These are phyloP conservation scores for bread wheat (Triticum aestivum) DNA, from an alignment of 176 grass and related monocot genomes.

Conservation along the genomic window DNA sequence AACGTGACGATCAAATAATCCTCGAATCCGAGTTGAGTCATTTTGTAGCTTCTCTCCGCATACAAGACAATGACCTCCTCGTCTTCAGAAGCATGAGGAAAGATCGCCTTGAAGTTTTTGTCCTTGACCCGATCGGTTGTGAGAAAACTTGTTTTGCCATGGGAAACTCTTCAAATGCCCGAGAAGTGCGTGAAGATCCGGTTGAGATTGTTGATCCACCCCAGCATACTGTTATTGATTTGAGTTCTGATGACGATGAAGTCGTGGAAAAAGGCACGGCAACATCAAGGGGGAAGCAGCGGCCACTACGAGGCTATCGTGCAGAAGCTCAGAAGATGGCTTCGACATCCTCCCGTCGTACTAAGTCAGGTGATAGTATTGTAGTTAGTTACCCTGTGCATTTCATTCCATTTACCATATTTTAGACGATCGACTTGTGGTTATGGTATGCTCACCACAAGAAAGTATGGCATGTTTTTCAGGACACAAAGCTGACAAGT, in stretches of 20 bases:
- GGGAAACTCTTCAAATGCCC: neutral
- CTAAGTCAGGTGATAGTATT: neutral
- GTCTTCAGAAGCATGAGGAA: neutral
- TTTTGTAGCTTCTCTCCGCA: neutral
- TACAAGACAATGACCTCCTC: neutral
- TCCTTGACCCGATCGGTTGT: conserved; percentile 5
- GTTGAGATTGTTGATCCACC: neutral
- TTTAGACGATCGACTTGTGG: no score
- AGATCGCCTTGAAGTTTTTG: neutral
- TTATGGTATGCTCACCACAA: neutral
- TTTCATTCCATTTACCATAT: no score
- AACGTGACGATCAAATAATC: neutral
- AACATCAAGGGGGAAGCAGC: neutral
- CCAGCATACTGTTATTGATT: neutral
- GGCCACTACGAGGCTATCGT: neutral
- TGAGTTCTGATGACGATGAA: neutral
- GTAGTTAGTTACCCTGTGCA: no score
- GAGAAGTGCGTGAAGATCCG: neutral
- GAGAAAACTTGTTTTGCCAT: neutral
- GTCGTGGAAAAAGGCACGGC: neutral
- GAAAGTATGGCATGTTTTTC: no score
- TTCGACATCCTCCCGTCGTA: neutral
- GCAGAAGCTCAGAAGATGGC: neutral
- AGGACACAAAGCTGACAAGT: no score
- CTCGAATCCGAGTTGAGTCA: neutral